These are phyloP conservation scores for Lentinula guzmanii DNA, from an alignment of 768 basidiomycete species.

Conservation along the genomic window DNA sequence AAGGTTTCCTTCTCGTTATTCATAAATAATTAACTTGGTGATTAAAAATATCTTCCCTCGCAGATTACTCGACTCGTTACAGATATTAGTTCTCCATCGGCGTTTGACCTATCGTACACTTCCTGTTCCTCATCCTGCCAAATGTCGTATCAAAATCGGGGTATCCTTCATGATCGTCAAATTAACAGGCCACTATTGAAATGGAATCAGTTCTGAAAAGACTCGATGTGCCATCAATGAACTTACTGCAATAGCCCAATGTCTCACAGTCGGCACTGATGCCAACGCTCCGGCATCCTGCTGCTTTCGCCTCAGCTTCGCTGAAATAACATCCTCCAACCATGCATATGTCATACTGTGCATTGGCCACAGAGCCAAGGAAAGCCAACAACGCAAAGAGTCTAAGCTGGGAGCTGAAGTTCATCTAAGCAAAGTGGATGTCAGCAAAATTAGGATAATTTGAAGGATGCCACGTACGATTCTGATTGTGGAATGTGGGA, in stretches of 20 bases:
- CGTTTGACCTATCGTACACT: neutral
- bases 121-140: neutral
- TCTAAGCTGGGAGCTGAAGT: neutral
- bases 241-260: neutral
- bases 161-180: neutral
- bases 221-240: neutral
- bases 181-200: neutral
- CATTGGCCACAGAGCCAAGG: neutral
- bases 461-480: neutral
- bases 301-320: neutral
- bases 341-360: neutral
- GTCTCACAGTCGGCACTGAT: neutral
- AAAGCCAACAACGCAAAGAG: neutral
- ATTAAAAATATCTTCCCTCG: constrained; percentile 3
- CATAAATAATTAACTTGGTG: neutral
- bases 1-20: constrained; percentile 49
- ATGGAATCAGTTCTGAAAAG: neutral
- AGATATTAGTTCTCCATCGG: constrained; percentile 41
- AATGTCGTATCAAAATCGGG: neutral
- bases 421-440: neutral
- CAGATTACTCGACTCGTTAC: constrained; percentile 81
- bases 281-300: neutral
- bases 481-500: neutral
- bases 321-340: neutral
- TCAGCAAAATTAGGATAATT: neutral